These are phyloP conservation scores for Wickerhamiella nectarea DNA, from an alignment of 805 yeast genomes.

Conservation along the genomic window DNA sequence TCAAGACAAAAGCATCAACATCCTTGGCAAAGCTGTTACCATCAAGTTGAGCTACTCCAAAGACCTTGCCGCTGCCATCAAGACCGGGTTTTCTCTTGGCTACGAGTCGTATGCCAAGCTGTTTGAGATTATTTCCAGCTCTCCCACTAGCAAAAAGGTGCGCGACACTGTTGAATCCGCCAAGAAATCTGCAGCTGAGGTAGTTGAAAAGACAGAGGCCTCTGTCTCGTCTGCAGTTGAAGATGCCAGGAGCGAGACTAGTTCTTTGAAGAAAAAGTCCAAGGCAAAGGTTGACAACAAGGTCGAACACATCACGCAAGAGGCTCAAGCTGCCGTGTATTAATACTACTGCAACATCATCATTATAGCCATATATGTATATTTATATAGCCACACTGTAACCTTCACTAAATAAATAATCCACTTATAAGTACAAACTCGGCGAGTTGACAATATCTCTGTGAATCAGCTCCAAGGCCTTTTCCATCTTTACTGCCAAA, in stretches of 20 bases:
- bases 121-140: background rate
- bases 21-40: background rate
- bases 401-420: background rate
- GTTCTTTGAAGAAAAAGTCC: background rate
- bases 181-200: background rate
- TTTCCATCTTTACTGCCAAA: conserved; percentile 77
- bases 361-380: no score
- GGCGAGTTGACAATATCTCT: conserved; percentile 97
- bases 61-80: conserved; percentile 2
- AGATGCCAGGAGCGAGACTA: background rate
- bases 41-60: background rate
- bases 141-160: conserved; percentile 2
- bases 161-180: no score
- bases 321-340: conserved; percentile 6
- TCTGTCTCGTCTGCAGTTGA: background rate
- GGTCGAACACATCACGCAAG: background rate
- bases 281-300: conserved; percentile 5
- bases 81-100: conserved; percentile 6
- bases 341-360: no score
- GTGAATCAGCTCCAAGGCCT: conserved; percentile 71
- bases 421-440: conserved; percentile 53
- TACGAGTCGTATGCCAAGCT: conserved; percentile 2
- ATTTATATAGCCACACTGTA: background rate
- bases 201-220: background rate
- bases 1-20: background rate